Evolutionary conservation across 2,329 filamentous ascomycete species (phyloP), one percentile per base, ranked within the genome.

Genomic region (Zelopaecilomyces penicillatus): DNA sequence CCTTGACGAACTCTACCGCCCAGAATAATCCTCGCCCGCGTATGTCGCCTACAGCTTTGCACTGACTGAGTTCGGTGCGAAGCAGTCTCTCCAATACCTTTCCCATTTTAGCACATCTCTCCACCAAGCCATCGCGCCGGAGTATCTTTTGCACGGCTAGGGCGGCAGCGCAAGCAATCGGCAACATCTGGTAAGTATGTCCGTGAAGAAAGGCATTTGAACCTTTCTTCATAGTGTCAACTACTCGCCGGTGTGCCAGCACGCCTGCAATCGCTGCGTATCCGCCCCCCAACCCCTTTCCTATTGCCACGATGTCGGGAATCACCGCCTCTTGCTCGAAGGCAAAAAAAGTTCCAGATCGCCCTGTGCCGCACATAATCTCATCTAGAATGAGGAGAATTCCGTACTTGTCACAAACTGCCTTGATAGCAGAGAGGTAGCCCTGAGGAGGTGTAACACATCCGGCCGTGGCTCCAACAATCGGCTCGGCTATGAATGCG

Each of bases 351-450:
- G 68, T 76, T 0, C 80, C 80, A 0, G 70, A 74, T 3, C 81
- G 71, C 3, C 81, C 81, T 62, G 78, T 76, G 7, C 82, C 82
- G 41, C 75, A 82, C 83, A 88, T 87, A 47, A 88, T 73, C 57
- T 79, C 73, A 44, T 79, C 76, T 0, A 78, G 50, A n/a, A 78
- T 68, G 5, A 81, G 64, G 2, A 82, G 65, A 0, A 74, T 71
- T 2, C 73, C 74, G 45, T 81, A 63, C 44, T 70, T 70, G 26
- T 74, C 65, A 55, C 79, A 82, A 0, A 83, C 12, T 1, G 65
- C 0, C 59, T 56, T 42, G 71, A 67, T 47, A 80, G 65, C 73
- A n/a, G 65, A 56, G 50, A 80, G 70, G 43, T 83, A 83, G 0
- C 76, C 76, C 2, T 60, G 56, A 0, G 74, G 62, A 0, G 77